A percentile compares a stretch with the other conserved stretches of the same genome.
Evolutionary conservation across 2,329 filamentous ascomycete genomes (phyloP).

Genomic region (Aspergillus japonicus): DNA sequence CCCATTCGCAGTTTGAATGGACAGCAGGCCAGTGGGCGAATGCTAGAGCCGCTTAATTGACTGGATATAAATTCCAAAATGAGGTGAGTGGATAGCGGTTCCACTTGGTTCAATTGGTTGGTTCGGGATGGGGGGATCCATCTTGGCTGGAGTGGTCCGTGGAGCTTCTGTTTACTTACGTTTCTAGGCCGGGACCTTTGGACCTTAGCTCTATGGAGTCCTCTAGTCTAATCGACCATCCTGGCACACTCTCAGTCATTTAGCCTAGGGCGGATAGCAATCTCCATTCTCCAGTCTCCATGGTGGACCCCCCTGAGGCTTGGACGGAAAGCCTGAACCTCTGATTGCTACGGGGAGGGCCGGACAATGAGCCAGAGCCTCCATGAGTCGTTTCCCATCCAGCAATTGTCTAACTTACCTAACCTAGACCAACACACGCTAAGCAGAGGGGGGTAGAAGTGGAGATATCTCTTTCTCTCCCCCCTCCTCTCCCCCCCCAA

Average conservation of each 20-base stretch:
- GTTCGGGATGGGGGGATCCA: not conserved
- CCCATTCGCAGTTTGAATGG: too few species aligned
- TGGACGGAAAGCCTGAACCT: slow-evolving; percentile 3
- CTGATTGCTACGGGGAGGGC: not conserved
- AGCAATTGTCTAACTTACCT: not conserved
- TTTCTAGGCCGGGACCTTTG: not conserved
- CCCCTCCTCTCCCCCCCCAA: not conserved
- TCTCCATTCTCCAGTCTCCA: not conserved
- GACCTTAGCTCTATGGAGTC: not conserved
- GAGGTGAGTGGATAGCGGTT: not conserved
- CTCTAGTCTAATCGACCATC: too few species aligned
- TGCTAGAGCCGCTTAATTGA: not conserved
- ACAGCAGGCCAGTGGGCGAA: too few species aligned
- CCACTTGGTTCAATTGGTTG: slow-evolving; percentile 1
- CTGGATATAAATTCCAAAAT: slow-evolving; percentile 1
- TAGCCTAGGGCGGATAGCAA: not conserved
- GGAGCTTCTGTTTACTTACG: not conserved
- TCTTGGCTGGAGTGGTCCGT: slow-evolving; percentile 6
- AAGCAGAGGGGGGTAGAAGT: not conserved
- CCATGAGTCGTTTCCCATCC: not conserved
- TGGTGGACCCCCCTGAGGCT: not conserved
- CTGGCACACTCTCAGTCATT: not conserved
- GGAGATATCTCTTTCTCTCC: not conserved
- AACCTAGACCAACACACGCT: not conserved
- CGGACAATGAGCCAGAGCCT: not conserved